Evolutionary conservation across 129 eudicot species (phyloP).

Genomic region (Chrysanthemum makinoi): DNA sequence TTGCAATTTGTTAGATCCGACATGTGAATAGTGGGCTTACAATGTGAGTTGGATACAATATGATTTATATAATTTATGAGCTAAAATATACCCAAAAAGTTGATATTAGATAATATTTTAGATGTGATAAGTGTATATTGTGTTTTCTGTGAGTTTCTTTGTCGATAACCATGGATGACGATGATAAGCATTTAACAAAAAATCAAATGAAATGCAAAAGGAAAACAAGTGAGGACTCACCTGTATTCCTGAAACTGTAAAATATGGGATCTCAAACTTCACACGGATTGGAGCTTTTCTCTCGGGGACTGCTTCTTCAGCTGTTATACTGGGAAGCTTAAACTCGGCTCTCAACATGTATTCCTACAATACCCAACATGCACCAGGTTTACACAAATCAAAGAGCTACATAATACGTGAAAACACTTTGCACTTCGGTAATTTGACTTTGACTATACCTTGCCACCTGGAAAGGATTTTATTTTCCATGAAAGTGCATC

Average conservation of each 20-base stretch:
- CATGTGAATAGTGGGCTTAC: no score
- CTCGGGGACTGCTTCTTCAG: slow-evolving; percentile 77
- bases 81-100: no score
- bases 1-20: no score
- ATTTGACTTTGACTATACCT: slow-evolving; percentile 43
- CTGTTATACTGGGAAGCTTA: slow-evolving; percentile 75
- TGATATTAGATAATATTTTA: no score
- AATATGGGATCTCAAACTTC: slow-evolving; percentile 93
- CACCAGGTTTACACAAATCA: background rate
- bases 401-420: background rate
- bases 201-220: background rate
- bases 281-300: slow-evolving; percentile 90
- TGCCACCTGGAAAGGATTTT: slow-evolving; percentile 97
- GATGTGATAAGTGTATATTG: no score
- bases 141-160: no score
- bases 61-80: no score
- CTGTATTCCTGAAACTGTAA: slow-evolving; percentile 95
- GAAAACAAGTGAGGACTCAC: slow-evolving; percentile 26
- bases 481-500: slow-evolving; percentile 92
- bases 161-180: no score
- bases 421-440: background rate
- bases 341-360: slow-evolving; percentile 95
- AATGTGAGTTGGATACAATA: no score
- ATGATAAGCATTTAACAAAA: background rate
- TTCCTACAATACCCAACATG: slow-evolving; percentile 48